Base-by-base conservation (phyloP, 306 rosid species). In the Clitoria ternatea region DNA sequence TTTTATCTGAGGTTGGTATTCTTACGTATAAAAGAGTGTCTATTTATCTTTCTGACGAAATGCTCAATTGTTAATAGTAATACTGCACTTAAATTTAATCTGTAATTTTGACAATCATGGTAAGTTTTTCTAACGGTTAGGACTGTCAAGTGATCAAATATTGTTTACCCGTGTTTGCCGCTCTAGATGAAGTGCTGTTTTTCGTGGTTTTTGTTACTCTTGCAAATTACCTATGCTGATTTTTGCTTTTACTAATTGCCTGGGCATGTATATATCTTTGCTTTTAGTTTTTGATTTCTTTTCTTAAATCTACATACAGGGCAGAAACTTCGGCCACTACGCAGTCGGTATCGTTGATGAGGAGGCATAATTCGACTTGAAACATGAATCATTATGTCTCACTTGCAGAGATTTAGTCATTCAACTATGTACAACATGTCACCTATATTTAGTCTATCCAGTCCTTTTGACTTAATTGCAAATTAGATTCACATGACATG, bases 291-390 rank as follows among this genome's bases (percentile, higher is more conserved):
- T 19, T 12, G 32, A 45, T 26, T 56, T 40, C 18, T 68, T 29
- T 30, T 12, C 35, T 9, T n/a, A 11, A 50, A 9, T 69, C n/a
- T 17, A 19, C n/a, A n/a, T n/a, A 72, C 96, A 94, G 98, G 90
- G 92, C 35, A 84, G 79, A 79, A 89, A 94, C 73, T 62, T 84
- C 32, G 97, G 96, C 44, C 97, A 79, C 76, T 94, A 73, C 27
- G 87, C 96, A 10, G 88, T 77, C 24, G 55, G 79, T 45, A n/a
- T 14, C 69, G 94, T 55, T 6, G 90, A 89, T 3, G 93, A 85
- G 22, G 87, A 82, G 48, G 67, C 72, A 13, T 70, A 70, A 48
- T 56, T 64, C 15, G 63, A 30, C 43, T 14, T 14, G 57, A 22
- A 43, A 59, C 42, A 35, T 8, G n/a, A 18, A 18, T 24, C 53